Evolutionary conservation across 1,139 yeast species (phyloP).

Genomic region (Torulaspora pretoriensis): DNA sequence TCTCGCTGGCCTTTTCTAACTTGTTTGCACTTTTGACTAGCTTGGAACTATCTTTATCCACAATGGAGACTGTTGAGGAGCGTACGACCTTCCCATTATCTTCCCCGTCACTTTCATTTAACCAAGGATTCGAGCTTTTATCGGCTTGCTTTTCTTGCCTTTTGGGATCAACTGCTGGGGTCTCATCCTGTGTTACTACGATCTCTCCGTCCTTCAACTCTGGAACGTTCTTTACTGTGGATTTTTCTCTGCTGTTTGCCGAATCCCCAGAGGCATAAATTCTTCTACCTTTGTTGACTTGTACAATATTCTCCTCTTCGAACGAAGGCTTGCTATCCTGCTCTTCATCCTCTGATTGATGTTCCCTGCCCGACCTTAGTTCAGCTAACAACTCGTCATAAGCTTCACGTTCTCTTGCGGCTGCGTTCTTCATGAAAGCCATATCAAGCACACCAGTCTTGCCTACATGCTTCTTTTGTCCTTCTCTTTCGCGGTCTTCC

Average conservation of each 20-base stretch:
- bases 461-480: constrained; percentile 47
- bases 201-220: constrained; percentile 13
- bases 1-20: constrained; percentile 48
- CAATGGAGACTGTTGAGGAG: constrained; percentile 50
- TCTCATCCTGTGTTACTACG: constrained; percentile 12
- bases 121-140: constrained; percentile 66
- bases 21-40: constrained; percentile 43
- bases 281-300: constrained; percentile 73
- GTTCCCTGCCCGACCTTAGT: constrained; percentile 46
- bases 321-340: constrained; percentile 39
- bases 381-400: constrained; percentile 52
- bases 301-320: constrained; percentile 36
- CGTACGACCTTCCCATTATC: constrained; percentile 33
- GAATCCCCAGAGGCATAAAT: constrained; percentile 65
- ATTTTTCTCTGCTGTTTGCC: constrained; percentile 38
- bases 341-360: constrained; percentile 40
- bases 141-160: constrained; percentile 34
- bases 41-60: constrained; percentile 58
- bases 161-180: constrained; percentile 5
- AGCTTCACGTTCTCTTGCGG: constrained; percentile 53
- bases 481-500: constrained; percentile 39
- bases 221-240: constrained; percentile 1
- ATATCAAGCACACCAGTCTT: constrained; percentile 81
- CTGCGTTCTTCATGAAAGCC: constrained; percentile 94
- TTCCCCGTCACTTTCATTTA: constrained; percentile 41